These are phyloP conservation scores for Cyclotella distinguenda DNA, from an alignment of 108 stramenopile species.

Conservation along the genomic window DNA sequence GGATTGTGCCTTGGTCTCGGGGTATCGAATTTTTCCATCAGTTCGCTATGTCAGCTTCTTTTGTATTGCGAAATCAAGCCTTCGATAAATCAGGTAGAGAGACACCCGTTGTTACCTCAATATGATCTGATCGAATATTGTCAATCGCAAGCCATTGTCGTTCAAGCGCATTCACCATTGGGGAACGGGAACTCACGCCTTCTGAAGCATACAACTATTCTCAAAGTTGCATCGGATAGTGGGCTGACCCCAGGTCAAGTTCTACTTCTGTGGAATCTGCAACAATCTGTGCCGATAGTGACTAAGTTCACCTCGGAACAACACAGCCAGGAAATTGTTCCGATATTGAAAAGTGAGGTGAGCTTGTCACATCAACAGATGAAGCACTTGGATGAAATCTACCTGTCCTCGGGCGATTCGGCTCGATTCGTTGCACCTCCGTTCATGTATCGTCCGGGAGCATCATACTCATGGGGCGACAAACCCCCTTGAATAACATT, in stretches of 20 bases:
- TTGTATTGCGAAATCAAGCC: conserved; percentile 51
- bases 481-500: conserved; percentile 5
- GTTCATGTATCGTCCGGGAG: conserved; percentile 66
- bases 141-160: conserved; percentile 47
- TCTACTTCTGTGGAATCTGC: conserved; percentile 70
- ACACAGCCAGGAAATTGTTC: conserved; percentile 46
- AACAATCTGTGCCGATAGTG: conserved; percentile 64
- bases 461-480: conserved; percentile 60
- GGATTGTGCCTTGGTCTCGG: conserved; percentile 59
- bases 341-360: conserved; percentile 13
- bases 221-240: conserved; percentile 34
- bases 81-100: conserved; percentile 81
- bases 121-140: conserved; percentile 68
- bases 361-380: conserved; percentile 51
- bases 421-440: conserved; percentile 72
- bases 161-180: conserved; percentile 68
- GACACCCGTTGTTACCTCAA: conserved; percentile 77
- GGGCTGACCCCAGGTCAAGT: conserved; percentile 59
- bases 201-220: conserved; percentile 22
- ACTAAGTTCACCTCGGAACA: conserved; percentile 50
- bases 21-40: conserved; percentile 74
- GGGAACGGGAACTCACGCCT: conserved; percentile 47
- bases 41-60: conserved; percentile 57
- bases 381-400: conserved; percentile 54
- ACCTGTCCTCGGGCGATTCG: not conserved